phyloP scores from a whole-genome alignment of 768 basidiomycete genomes.

The Lactarius sp. region DNA sequence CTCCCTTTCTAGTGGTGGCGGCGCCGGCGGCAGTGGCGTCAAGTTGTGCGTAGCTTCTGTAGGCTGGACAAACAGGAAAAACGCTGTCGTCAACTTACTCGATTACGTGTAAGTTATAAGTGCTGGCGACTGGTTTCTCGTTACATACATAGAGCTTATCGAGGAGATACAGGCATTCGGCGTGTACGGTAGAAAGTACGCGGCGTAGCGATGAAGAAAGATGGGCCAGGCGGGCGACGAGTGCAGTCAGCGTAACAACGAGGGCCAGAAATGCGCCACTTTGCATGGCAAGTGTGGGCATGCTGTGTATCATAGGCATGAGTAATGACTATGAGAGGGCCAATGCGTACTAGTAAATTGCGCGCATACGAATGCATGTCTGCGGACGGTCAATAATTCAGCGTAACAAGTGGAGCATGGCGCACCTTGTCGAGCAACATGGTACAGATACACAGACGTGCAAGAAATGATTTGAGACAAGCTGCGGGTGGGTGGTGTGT shows the following conservation, averaged over 20 bases:
- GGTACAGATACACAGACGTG: conserved; percentile 36
- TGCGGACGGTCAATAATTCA: conserved; percentile 26
- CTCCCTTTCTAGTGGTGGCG: background rate
- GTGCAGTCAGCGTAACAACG: conserved; percentile 55
- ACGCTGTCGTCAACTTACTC: background rate
- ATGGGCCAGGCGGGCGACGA: conserved; percentile 49
- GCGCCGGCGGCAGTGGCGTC: background rate
- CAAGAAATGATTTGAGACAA: conserved; percentile 33
- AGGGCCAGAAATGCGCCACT: conserved; percentile 69
- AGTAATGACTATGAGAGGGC: background rate
- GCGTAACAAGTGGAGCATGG: background rate
- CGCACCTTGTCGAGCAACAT: conserved; percentile 47
- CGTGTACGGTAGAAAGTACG: conserved; percentile 3
- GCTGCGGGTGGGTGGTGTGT: conserved; percentile 46
- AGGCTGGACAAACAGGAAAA: background rate
- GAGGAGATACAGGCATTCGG: conserved; percentile 10
- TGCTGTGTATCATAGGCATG: conserved; percentile 36
- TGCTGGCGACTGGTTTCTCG: background rate
- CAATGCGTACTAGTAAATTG: conserved; percentile 47
- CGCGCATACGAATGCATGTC: conserved; percentile 43
- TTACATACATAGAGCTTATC: conserved; percentile 15
- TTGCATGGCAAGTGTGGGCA: conserved; percentile 60
- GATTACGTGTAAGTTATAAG: too few species aligned
- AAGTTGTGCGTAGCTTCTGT: background rate
- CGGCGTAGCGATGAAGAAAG: conserved; percentile 7